Percentiles rank a stretch among this genome's conserved stretches.
Conservation (phyloP, 768 basidiomycete genomes). For the Trametes villosa region DNA sequence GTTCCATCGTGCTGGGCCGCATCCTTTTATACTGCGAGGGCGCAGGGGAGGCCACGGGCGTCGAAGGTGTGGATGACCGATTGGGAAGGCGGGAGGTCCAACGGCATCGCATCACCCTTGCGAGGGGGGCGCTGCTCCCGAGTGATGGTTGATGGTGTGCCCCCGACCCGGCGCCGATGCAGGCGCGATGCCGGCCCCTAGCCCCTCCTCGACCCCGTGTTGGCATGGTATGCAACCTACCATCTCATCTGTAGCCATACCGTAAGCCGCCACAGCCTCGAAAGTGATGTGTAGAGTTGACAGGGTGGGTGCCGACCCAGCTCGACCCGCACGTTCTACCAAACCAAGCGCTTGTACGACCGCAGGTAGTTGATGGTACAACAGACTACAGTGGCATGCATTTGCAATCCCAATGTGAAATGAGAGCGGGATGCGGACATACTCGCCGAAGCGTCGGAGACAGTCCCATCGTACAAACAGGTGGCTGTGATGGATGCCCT, state of each 20-base stretch:
- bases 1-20: neutral
- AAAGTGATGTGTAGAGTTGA: neutral
- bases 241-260: neutral
- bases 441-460: too few relatives aligned
- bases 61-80: too few relatives aligned
- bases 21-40: neutral
- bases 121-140: neutral
- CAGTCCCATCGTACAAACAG: too few relatives aligned
- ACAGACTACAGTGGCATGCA: too few relatives aligned
- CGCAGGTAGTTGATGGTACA: too few relatives aligned
- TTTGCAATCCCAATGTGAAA: too few relatives aligned
- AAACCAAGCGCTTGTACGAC: too few relatives aligned
- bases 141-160: neutral
- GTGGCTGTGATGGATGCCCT: too few relatives aligned
- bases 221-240: neutral
- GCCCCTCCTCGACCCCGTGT: neutral
- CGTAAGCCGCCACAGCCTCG: neutral
- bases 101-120: neutral
- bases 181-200: neutral
- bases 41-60: neutral
- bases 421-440: too few relatives aligned
- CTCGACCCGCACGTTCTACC: too few relatives aligned
- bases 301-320: too few relatives aligned
- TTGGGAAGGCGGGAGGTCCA: neutral
- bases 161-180: neutral